These are phyloP conservation scores for Chalciporus chontae DNA, from an alignment of 768 basidiomycete species.

Conservation along the genomic window DNA sequence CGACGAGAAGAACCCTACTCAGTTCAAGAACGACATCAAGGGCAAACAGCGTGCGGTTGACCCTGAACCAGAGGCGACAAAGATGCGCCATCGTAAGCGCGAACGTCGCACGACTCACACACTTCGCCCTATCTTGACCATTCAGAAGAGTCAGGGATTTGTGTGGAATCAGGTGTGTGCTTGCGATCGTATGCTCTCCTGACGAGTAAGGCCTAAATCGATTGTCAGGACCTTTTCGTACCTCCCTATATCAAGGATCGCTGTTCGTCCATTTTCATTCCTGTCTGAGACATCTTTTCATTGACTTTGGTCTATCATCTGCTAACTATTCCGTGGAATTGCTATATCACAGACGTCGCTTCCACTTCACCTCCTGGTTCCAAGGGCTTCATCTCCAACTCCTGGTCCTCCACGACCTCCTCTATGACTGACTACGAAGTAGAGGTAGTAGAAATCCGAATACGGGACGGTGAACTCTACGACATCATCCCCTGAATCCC, in stretches of 20 bases:
- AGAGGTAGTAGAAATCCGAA: conserved; percentile 85
- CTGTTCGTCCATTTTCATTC: conserved; percentile 53
- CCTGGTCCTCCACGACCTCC: conserved; percentile 63
- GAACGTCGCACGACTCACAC: conserved; percentile 57
- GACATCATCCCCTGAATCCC: conserved; percentile 60
- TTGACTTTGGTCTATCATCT: conserved; percentile 1
- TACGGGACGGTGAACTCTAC: conserved; percentile 73
- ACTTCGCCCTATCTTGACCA: conserved; percentile 80
- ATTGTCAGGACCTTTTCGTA: conserved; percentile 73
- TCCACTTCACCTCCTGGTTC: conserved; percentile 80
- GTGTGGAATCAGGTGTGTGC: conserved; percentile 85
- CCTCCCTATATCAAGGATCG: conserved; percentile 88
- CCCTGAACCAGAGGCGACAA: conserved; percentile 52
- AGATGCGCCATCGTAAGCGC: conserved; percentile 47
- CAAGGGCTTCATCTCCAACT: conserved; percentile 60
- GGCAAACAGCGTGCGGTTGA: conserved; percentile 81
- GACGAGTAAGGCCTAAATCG: neutral
- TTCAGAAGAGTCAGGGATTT: conserved; percentile 83
- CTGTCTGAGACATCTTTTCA: conserved; percentile 10
- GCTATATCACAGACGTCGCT: conserved; percentile 55
- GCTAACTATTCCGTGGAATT: neutral
- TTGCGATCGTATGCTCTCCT: neutral
- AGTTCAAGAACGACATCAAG: conserved; percentile 60
- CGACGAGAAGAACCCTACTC: conserved; percentile 35
- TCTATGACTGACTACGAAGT: conserved; percentile 75